Conservation (phyloP, 2,329 filamentous ascomycete species). For the Fusarium coffeatum region DNA sequence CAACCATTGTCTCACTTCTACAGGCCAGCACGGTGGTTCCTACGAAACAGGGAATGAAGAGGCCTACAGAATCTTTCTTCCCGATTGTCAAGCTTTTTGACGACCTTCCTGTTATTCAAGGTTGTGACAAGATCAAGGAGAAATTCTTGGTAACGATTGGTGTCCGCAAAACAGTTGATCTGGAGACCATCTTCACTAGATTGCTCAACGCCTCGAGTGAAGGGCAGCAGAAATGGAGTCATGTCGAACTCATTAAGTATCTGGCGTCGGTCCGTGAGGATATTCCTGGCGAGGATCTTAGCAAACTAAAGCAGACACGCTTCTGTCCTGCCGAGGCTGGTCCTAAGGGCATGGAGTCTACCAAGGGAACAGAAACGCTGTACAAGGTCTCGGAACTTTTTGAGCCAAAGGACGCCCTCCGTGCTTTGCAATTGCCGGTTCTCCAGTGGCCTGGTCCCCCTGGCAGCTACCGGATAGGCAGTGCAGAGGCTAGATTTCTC, state of each 20-base stretch:
- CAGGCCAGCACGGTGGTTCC: constrained; percentile 81
- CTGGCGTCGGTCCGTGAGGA: constrained; percentile 89
- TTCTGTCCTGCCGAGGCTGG: constrained; percentile 84
- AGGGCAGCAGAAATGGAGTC: constrained; percentile 81
- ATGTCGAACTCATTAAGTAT: constrained; percentile 95
- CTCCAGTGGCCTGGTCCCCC: constrained; percentile 81
- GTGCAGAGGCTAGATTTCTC: constrained; percentile 81
- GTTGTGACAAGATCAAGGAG: constrained; percentile 84
- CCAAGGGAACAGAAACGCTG: constrained; percentile 62
- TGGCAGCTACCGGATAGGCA: constrained; percentile 71
- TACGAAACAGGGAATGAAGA: constrained; percentile 90
- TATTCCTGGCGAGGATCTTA: constrained; percentile 85
- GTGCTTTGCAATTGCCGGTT: constrained; percentile 77
- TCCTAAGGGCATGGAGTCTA: constrained; percentile 65
- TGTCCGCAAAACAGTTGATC: constrained; percentile 93
- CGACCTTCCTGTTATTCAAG: constrained; percentile 84
- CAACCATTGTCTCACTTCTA: constrained; percentile 72
- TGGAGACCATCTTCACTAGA: constrained; percentile 92
- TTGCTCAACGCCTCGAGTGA: constrained; percentile 73
- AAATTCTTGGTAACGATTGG: constrained; percentile 87
- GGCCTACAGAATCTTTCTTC: constrained; percentile 89
- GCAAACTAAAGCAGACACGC: constrained; percentile 78
- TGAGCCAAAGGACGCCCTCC: constrained; percentile 78
- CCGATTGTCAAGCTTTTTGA: constrained; percentile 94
- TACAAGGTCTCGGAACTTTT: constrained; percentile 84